Percentiles rank a stretch among this genome's conserved stretches.
phyloP scores from a whole-genome alignment of 2,329 filamentous ascomycete species.

The Paecilomyces dactylethromorphus region DNA sequence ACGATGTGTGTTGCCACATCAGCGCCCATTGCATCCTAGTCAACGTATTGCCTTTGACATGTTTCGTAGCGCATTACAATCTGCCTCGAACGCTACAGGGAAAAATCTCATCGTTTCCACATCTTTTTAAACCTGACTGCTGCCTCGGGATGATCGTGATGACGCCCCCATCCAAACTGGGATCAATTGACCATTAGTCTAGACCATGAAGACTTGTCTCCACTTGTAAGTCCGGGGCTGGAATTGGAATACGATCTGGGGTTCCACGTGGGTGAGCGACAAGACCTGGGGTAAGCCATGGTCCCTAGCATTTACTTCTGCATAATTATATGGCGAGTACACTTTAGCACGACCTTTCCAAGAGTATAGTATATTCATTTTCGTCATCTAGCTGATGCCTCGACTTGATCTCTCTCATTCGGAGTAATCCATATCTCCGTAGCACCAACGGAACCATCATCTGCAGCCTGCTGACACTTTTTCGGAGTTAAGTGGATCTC shows the following conservation, averaged over 20 bases:
- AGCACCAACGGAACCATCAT: background rate
- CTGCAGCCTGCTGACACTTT: background rate
- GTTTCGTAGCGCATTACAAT: too few species aligned
- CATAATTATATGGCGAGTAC: too few species aligned
- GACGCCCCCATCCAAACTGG: too few species aligned
- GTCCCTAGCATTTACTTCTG: too few species aligned
- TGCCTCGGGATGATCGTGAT: too few species aligned
- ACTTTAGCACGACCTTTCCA: too few species aligned
- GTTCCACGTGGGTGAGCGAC: background rate
- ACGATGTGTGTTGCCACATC: too few species aligned
- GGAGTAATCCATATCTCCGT: background rate
- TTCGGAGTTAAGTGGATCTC: background rate
- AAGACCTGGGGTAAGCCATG: background rate
- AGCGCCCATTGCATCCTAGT: too few species aligned
- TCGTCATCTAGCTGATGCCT: background rate
- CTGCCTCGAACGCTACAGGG: too few species aligned
- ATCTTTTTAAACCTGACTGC: too few species aligned
- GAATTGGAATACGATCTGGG: background rate
- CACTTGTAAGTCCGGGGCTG: background rate
- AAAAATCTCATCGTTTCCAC: too few species aligned
- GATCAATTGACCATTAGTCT: background rate
- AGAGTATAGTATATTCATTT: background rate
- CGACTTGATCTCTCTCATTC: background rate
- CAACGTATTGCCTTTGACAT: too few species aligned
- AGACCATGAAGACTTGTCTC: background rate